A percentile compares a stretch with the other conserved stretches of the same genome.
Evolutionary conservation across 192 early-diverging fungal genomes (phyloP).

Genomic region (Rhizoclosmatium sp.): DNA sequence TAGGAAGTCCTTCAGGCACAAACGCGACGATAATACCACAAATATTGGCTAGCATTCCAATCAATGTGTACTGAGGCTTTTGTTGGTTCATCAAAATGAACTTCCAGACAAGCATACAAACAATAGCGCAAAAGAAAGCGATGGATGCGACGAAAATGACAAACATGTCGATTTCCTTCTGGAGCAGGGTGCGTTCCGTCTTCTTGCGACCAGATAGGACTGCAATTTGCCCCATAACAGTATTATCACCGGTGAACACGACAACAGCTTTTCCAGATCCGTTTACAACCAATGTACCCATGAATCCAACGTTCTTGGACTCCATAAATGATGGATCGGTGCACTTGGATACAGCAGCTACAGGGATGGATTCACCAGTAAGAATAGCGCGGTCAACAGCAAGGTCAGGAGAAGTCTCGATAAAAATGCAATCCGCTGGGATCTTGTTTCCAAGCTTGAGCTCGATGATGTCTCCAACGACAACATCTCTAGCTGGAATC

Average conservation of each 20-base stretch:
- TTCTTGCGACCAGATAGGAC: conserved; percentile 48
- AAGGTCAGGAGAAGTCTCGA: conserved; percentile 72
- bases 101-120: conserved; percentile 36
- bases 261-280: conserved; percentile 80
- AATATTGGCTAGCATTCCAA: conserved; percentile 37
- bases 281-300: conserved; percentile 73
- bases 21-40: conserved; percentile 47
- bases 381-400: conserved; percentile 80
- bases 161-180: conserved; percentile 71
- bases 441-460: conserved; percentile 74
- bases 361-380: conserved; percentile 78
- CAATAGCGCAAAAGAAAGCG: conserved; percentile 7
- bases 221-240: conserved; percentile 77
- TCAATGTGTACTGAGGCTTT: conserved; percentile 30
- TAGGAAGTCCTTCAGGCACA: conserved; percentile 73
- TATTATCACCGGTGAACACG: conserved; percentile 76
- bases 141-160: conserved; percentile 72
- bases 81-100: conserved; percentile 20
- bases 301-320: conserved; percentile 84
- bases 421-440: conserved; percentile 79
- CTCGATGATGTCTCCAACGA: conserved; percentile 78
- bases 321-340: conserved; percentile 82
- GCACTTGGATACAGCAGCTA: conserved; percentile 63
- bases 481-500: conserved; percentile 66
- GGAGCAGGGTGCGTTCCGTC: conserved; percentile 58